Evolutionary conservation across 352 stramenopile genomes (phyloP).

Genomic region (Globisporangium radiosum): DNA sequence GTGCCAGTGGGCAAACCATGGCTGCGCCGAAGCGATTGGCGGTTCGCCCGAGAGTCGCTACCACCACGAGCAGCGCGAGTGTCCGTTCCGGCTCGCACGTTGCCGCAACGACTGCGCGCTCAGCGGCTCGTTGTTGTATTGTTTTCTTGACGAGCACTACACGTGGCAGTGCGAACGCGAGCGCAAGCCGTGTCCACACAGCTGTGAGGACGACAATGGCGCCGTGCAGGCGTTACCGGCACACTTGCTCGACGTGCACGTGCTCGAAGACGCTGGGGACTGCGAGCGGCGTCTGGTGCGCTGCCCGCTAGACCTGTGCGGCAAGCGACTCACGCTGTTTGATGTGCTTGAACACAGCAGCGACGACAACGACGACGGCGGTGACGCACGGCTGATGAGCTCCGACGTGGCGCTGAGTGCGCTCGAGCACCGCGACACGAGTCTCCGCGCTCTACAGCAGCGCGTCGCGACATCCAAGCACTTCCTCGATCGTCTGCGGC

Average conservation of each 20-base stretch:
- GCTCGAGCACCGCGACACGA: not conserved
- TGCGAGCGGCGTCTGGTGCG: conserved; percentile 28
- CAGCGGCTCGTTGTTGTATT: conserved; percentile 30
- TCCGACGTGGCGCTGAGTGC: not conserved
- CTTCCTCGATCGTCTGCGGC: conserved; percentile 5
- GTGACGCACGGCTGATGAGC: conserved; percentile 16
- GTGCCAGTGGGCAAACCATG: conserved; percentile 48
- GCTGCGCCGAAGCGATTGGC: conserved; percentile 36
- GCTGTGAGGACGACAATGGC: conserved; percentile 1
- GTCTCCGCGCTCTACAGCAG: conserved; percentile 4
- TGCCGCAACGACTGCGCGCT: conserved; percentile 49
- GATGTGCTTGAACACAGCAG: conserved; percentile 12
- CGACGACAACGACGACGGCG: not conserved
- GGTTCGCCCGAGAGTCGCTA: conserved; percentile 29
- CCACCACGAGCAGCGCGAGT: conserved; percentile 57
- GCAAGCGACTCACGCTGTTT: conserved; percentile 49
- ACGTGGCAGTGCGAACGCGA: conserved; percentile 61
- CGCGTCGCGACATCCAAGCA: not conserved
- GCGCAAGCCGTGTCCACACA: conserved; percentile 32
- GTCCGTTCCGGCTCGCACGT: conserved; percentile 34
- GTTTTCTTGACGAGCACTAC: conserved; percentile 54
- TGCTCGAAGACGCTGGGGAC: conserved; percentile 33
- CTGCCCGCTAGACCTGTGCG: conserved; percentile 60
- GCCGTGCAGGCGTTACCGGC: conserved; percentile 12
- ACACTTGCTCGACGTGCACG: conserved; percentile 41